Base-by-base conservation (phyloP, 2,329 filamentous ascomycete genomes). In the Chaetothyriales sp. region DNA sequence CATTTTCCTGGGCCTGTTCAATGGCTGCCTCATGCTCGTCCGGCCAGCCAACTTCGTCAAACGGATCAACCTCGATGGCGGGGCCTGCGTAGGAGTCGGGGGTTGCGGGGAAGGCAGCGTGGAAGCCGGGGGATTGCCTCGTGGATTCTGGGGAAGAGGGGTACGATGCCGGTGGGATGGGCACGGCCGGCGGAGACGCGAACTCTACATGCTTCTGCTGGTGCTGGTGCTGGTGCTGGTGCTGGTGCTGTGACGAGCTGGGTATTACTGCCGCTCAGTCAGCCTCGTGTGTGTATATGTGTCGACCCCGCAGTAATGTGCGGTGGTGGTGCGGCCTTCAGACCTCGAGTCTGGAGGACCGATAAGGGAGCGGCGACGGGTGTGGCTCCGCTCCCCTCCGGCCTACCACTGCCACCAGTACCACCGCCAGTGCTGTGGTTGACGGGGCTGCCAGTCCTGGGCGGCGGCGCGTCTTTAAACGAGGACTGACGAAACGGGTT, bases 401-500 rank as follows among this genome's bases (percentile, higher is more conserved):
- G 49, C 46, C 52, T 46, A 51, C 51, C 45, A 48, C 45, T 39
- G 42, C 53, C 49, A 50, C 56, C n/a, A n/a, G n/a, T 46, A 51
- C 51, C 45, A 48, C 45, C 28, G 42, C 53, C 49, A 50, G 55
- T 57, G 57, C 3, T 25, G 22, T 3, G 22, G 22, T 6, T 25
- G 22, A 3, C 22, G 6, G 62, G 56, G 56, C 51, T 48, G 50
- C 49, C 49, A 52, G 22, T 52, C 53, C 53, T 50, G 52, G 59
- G 60, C 63, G 59, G 60, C 63, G 59, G 61, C 65, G 60, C 53
- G 61, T 61, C 55, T 61, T 53, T 54, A 52, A 65, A 66, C 59
- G 53, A 51, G 52, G 62, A 70, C 67, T 63, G 66, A 65, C 71
- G 70, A 64, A 73, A 73, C 62, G 71, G 70, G 70, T 73, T 73